Conservation (phyloP, 192 early-diverging fungal genomes). For the Anaeromyces robustus region DNA sequence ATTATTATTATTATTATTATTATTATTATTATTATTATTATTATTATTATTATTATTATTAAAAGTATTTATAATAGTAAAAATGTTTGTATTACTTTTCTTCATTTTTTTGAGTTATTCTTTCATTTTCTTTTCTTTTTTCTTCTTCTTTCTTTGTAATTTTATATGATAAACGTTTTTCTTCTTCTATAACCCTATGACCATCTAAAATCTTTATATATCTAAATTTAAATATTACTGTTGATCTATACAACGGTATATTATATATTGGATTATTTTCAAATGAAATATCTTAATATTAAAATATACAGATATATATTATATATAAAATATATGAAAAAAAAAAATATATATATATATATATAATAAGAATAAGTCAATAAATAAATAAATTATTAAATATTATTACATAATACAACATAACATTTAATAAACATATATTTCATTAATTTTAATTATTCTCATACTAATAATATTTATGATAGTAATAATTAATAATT, state of each 20-base stretch:
- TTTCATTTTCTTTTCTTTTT: constrained; percentile 18
- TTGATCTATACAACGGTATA: constrained; percentile 15
- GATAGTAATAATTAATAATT: too few relatives aligned
- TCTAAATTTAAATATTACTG: constrained; percentile 16
- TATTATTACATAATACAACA: too few relatives aligned
- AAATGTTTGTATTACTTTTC: constrained; percentile 10
- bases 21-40: neutral
- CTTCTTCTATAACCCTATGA: constrained; percentile 24
- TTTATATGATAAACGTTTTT: constrained; percentile 16
- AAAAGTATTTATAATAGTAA: neutral
- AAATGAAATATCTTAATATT: neutral
- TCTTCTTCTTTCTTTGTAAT: constrained; percentile 24
- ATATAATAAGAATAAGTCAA: too few relatives aligned
- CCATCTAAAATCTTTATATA: constrained; percentile 26
- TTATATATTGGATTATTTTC: constrained; percentile 5
- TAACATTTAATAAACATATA: too few relatives aligned
- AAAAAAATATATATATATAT: too few relatives aligned
- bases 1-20: neutral
- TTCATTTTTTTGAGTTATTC: constrained; percentile 9
- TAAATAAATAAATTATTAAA: too few relatives aligned
- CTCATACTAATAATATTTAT: too few relatives aligned
- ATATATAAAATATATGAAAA: too few relatives aligned
- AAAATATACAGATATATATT: too few relatives aligned
- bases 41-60: neutral
- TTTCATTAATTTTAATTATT: too few relatives aligned